Conservation (phyloP, 306 rosid genomes). For the Quercus robur region DNA sequence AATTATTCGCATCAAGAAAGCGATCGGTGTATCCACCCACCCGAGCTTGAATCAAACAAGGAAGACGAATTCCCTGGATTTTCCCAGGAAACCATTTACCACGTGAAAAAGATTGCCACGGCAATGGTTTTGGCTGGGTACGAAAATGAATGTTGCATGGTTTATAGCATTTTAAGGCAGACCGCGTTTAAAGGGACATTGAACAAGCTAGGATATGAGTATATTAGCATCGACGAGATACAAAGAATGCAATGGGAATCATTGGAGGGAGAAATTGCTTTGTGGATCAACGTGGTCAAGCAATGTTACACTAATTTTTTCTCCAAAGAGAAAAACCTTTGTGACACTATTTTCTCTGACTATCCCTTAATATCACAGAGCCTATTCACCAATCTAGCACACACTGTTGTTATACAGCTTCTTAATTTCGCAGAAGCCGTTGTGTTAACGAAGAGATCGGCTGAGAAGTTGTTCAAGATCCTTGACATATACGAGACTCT, state of each 20-base stretch:
- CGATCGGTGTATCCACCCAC: not conserved
- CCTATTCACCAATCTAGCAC: slow-evolving; percentile 40
- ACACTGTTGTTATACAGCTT: slow-evolving; percentile 39
- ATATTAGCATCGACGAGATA: slow-evolving; percentile 52
- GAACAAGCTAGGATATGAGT: slow-evolving; percentile 36
- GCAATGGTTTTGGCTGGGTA: slow-evolving; percentile 62
- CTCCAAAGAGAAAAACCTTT: slow-evolving; percentile 42
- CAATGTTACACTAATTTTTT: slow-evolving; percentile 52
- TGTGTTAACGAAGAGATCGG: slow-evolving; percentile 45
- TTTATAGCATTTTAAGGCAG: slow-evolving; percentile 40
- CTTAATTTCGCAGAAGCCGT: slow-evolving; percentile 61
- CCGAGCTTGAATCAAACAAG: not conserved
- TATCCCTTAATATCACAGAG: slow-evolving; percentile 25
- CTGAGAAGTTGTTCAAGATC: slow-evolving; percentile 70
- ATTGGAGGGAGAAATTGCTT: slow-evolving; percentile 48
- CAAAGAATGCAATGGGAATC: slow-evolving; percentile 67
- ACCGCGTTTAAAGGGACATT: slow-evolving; percentile 39
- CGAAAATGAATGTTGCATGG: slow-evolving; percentile 56
- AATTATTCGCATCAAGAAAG: slow-evolving; percentile 25
- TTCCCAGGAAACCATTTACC: slow-evolving; percentile 30
- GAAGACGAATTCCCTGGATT: slow-evolving; percentile 30
- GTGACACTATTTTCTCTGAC: slow-evolving; percentile 40
- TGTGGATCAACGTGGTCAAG: slow-evolving; percentile 58
- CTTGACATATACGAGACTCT: slow-evolving; percentile 76
- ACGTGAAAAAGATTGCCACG: slow-evolving; percentile 40